A percentile compares a stretch with the other conserved stretches of the same genome.
phyloP scores from a whole-genome alignment of 306 rosid genomes.

The Sophora flavescens region DNA sequence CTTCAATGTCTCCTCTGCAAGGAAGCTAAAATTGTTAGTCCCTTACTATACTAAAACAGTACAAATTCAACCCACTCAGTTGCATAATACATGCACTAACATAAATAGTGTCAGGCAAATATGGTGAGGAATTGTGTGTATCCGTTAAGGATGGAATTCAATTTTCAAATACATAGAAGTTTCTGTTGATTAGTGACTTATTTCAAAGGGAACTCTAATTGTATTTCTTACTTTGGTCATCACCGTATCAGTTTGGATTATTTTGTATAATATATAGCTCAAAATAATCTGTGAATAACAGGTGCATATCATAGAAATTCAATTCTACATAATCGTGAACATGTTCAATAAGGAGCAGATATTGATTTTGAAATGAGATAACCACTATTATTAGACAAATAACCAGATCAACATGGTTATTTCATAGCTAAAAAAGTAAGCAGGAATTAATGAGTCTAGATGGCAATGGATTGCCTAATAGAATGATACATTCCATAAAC shows the following conservation, averaged over 20 bases:
- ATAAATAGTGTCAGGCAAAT: neutral
- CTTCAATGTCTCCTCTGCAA: constrained; percentile 70
- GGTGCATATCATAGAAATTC: constrained; percentile 14
- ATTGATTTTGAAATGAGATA: constrained; percentile 5
- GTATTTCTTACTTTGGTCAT: constrained; percentile 29
- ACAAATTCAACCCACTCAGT: constrained; percentile 8
- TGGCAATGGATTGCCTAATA: neutral
- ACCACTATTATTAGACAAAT: neutral
- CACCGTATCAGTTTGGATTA: constrained; percentile 17
- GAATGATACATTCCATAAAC: constrained; percentile 16
- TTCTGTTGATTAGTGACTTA: neutral
- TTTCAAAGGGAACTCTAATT: neutral
- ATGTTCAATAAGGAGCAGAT: neutral
- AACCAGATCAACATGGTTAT: constrained; percentile 25
- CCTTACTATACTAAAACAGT: neutral
- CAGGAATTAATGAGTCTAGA: neutral
- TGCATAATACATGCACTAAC: constrained; percentile 14
- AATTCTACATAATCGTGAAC: neutral
- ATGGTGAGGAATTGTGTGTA: neutral
- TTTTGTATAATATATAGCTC: neutral
- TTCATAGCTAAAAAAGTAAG: constrained; percentile 2
- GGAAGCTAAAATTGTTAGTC: constrained; percentile 39
- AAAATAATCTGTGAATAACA: neutral
- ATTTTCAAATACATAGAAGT: constrained; percentile 10
- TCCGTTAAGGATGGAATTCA: neutral